Base-by-base conservation (phyloP, 129 eudicot genomes). In the Helichrysum umbraculigerum region DNA sequence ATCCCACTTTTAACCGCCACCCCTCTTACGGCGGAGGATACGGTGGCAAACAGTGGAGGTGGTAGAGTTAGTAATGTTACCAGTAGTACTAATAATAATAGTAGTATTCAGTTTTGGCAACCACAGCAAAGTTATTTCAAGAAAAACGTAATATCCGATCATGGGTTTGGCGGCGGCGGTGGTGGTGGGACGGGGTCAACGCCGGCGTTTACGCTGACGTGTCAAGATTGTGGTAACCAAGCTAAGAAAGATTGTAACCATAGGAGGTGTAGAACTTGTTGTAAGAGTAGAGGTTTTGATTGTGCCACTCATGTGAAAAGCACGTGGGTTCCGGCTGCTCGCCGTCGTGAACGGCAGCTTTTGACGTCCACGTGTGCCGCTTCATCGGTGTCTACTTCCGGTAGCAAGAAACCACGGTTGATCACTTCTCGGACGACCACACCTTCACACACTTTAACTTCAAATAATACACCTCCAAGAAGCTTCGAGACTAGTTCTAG, bases 261-360 rank as follows among this genome's bases (percentile, higher is more conserved):
- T 28, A 81, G 94, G 56, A 39, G 98, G 83, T 93, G 98, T 19
- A 78, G 98, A 74, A 90, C 97, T 39, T 93, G 98, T 20, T 93
- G 98, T 50, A 90, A 88, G 56, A 90, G 96, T 76, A 85, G 98
- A 69, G 97, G 97, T 4, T 90, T 79, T 60, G 93, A 88, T 68
- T 93, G 98, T 66, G 76, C 97, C 1, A 93, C 98, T 0, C 98
- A 93, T 73, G 92, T 93, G 76, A 93, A 87, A 76, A 93, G 98
- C 88, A 93, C 98, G 21, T 93, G 98, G 98, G 91, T 93, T 1
- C 97, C 98, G 0, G 98, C 96, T 0, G 87, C 98, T 21, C 89
- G 98, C 41, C 92, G 98, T 65, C 85, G 97, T 2, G 98, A 93
- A 68, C 83, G 97, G 1, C 98, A 90, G 79, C 83, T 76, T 30